These are phyloP conservation scores for Diophrys sp. DNA, from an alignment of 73 alveolate genomes.

Conservation along the genomic window DNA sequence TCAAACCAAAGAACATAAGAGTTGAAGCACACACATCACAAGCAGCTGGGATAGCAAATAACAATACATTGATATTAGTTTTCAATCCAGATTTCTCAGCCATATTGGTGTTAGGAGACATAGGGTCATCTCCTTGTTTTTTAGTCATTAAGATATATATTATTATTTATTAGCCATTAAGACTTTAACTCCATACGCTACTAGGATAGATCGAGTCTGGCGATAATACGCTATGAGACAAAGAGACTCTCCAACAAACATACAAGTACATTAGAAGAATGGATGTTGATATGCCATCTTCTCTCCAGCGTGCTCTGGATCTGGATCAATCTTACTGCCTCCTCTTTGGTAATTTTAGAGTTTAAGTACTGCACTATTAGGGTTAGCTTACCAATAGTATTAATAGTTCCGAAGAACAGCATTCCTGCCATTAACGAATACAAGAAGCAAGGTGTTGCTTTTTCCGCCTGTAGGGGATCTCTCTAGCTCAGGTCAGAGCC, in stretches of 20 bases:
- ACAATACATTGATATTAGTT: slow-evolving; percentile 42
- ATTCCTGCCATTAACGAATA: slow-evolving; percentile 6
- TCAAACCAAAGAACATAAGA: slow-evolving; percentile 51
- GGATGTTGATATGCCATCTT: slow-evolving; percentile 61
- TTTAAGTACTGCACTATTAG: neutral
- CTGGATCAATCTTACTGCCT: no score
- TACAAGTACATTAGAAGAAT: slow-evolving; percentile 26
- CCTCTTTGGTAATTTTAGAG: slow-evolving; percentile 6
- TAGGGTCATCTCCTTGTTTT: slow-evolving; percentile 3
- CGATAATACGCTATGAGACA: slow-evolving; percentile 30
- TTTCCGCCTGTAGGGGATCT: no score
- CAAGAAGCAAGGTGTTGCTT: neutral
- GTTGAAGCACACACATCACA: slow-evolving; percentile 22
- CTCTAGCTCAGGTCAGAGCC: no score
- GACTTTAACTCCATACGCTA: no score
- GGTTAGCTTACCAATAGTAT: neutral
- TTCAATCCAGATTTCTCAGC: slow-evolving; percentile 25
- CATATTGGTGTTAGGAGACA: slow-evolving; percentile 14
- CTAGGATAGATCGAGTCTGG: neutral
- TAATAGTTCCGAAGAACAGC: slow-evolving; percentile 17
- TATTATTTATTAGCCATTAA: slow-evolving; percentile 7
- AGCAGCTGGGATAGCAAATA: slow-evolving; percentile 36
- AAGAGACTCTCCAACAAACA: slow-evolving; percentile 69
- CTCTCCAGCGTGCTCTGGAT: neutral
- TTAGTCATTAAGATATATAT: slow-evolving; percentile 2